Base-by-base conservation (phyloP, 768 basidiomycete genomes). In the Strobilomyces echinocephalus region DNA sequence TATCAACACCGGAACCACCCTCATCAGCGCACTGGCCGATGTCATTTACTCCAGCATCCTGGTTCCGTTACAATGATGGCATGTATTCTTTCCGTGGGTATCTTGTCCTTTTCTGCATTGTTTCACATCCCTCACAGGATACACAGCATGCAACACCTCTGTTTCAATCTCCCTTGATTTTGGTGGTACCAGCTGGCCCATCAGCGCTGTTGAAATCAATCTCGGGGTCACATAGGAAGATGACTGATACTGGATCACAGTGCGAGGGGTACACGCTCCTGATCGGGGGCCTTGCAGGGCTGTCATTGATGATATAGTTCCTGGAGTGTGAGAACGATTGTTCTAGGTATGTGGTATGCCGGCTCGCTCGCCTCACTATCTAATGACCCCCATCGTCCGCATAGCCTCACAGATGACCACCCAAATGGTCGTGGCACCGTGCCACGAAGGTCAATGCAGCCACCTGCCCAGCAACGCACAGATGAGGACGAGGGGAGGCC, bases 1-100 rank as follows among this genome's bases (percentile, higher is more conserved):
- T 9, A 97, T 98, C 54, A 95, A 98, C 64, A 97, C 94, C 1
- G 95, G 94, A 24, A 97, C 95, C 0, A 95, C 95, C 3, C 79
- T 98, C 52, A 88, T 99, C 53, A 94, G 89, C 21, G 95, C 85
- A 0, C 95, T 95, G 0, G 69, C 81, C 0, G 66, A 57, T 1
- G 78, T 82, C 40, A 83, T 98, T 49, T 97, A 84, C 76, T 66
- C 65, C 1, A 76, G 81, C 8, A 82, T 98, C 30, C 80, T 9
- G 81, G 81, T 21, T 73, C 87, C 1, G 53, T 63, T 18, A 59
- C 77, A 0, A 69, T 88, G 10, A 57, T 57, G 95, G 95, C n/a
- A 87, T 88, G 76, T 99, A 77, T 63, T 70, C 78, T 9, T 92
- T 83, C 78, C 93, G 88, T 90, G 60, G 52, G 87, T 73, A 5